Evolutionary conservation across 179 eudicot genomes (phyloP).

Genomic region (Pouteria campechiana): DNA sequence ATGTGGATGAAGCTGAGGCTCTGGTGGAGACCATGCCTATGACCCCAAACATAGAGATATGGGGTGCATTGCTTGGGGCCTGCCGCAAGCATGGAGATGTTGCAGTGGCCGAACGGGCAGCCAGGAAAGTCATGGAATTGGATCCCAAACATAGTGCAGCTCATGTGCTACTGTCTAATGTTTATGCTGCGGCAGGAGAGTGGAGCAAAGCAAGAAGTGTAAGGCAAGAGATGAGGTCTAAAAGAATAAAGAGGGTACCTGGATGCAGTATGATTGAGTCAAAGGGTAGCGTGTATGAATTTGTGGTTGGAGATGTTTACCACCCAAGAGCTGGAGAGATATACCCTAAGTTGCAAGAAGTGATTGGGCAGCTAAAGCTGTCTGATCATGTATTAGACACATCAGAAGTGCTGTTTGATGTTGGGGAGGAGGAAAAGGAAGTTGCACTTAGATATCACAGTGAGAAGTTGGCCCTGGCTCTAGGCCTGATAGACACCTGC

Average conservation of each 20-base stretch:
- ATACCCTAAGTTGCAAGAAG: conserved; percentile 34
- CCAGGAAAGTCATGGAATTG: conserved; percentile 57
- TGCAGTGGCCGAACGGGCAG: conserved; percentile 77
- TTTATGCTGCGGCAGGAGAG: conserved; percentile 68
- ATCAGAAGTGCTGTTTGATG: too few species aligned
- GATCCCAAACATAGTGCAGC: conserved; percentile 80
- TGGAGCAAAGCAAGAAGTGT: conserved; percentile 63
- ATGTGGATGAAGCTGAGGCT: conserved; percentile 58
- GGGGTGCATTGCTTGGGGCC: conserved; percentile 77
- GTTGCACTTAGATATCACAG: too few species aligned
- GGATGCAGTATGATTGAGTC: conserved; percentile 82
- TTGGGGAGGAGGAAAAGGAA: too few species aligned
- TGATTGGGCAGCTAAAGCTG: conserved; percentile 41
- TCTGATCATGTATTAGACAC: conserved; percentile 15
- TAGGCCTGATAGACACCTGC: too few species aligned
- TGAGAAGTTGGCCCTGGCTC: too few species aligned
- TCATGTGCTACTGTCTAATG: conserved; percentile 64
- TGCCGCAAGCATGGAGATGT: conserved; percentile 61
- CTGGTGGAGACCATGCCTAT: conserved; percentile 67
- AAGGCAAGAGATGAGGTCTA: conserved; percentile 60
- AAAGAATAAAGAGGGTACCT: conserved; percentile 69
- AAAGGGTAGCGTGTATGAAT: conserved; percentile 53
- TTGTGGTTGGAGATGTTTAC: conserved; percentile 61
- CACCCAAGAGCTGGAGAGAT: conserved; percentile 52
- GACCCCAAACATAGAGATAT: conserved; percentile 66